Evolutionary conservation across 2,329 filamentous ascomycete species (phyloP).

Genomic region (Colletotrichum sansevieriae): DNA sequence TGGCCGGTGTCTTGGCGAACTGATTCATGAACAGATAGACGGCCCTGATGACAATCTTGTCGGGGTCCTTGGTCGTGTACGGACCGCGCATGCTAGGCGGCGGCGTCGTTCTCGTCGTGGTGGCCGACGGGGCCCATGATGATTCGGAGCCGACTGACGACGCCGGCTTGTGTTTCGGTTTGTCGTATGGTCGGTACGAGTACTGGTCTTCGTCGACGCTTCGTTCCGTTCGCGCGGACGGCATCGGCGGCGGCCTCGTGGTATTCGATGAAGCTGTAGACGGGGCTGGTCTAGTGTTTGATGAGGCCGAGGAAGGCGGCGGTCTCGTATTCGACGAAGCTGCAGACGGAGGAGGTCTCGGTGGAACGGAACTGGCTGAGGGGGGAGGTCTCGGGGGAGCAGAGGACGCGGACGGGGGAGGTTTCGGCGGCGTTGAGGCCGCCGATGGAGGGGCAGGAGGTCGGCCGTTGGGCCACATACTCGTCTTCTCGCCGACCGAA

Average conservation of each 20-base stretch:
- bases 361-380: conserved; percentile 38
- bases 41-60: conserved; percentile 95
- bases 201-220: conserved; percentile 76
- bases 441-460: conserved; percentile 56
- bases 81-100: conserved; percentile 82
- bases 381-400: conserved; percentile 42
- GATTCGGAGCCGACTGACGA: conserved; percentile 81
- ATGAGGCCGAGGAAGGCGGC: conserved; percentile 41
- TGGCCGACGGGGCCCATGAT: conserved; percentile 87
- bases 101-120: conserved; percentile 85
- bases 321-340: conserved; percentile 39
- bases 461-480: conserved; percentile 76
- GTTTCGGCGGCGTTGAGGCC: conserved; percentile 54
- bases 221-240: conserved; percentile 70
- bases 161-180: conserved; percentile 75
- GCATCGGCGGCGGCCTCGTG: conserved; percentile 56
- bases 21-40: conserved; percentile 94
- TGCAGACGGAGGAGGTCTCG: conserved; percentile 44
- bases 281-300: conserved; percentile 44
- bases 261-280: conserved; percentile 39
- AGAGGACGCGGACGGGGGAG: conserved; percentile 44
- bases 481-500: conserved; percentile 76
- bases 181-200: conserved; percentile 84
- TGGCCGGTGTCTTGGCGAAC: conserved; percentile 89
- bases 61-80: conserved; percentile 89